Base-by-base conservation (phyloP, 192 early-diverging fungal species). In the Umbelopsis sp. region DNA sequence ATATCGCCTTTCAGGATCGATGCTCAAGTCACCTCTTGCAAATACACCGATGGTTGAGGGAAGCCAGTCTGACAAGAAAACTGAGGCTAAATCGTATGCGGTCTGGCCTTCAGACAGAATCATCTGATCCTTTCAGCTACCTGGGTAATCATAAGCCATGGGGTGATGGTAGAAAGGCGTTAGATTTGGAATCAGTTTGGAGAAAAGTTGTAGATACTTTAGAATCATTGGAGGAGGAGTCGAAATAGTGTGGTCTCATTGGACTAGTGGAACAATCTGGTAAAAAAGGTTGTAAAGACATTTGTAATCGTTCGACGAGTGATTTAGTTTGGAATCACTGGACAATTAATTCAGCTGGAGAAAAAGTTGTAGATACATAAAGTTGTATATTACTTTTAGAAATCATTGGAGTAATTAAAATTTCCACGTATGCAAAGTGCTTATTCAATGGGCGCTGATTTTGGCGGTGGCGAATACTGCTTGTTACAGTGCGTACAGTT, bases 81-180 rank as follows among this genome's bases (percentile, higher is more conserved):
- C 66, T 78, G 27, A 16, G 76, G 35, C 21, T 78, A 6, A 69
- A 78, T 20, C 68, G 76, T 41, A 48, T 20, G 18, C 66, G 70
- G 0, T n/a, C 45, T 21, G 66, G 45, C 16, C 33, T 35, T 30
- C 2, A 11, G 25, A 51, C 18, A 0, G 50, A 68, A 15, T 15
- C 11, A n/a, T 35, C 52, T 4, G 67, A 75, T 70, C 67, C 69
- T 37, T 78, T 66, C 46, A 78, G 76, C 22, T 78, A 78, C 55
- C 35, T 78, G 23, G 76, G 76, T n/a, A 25, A 66, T 15, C 71
- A 73, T 70, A 35, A 48, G 37, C 58, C 64, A 30, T 78, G 55
- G 55, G 76, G 44, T 2, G 52, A 68, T 67, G 67, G 51, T 1
- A 25, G n/a, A 15, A 69, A 71, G 33, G 33, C 64, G 7, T 46